Conservation (phyloP, 495 filamentous ascomycete genomes). For the Trypethelium eluteriae region DNA sequence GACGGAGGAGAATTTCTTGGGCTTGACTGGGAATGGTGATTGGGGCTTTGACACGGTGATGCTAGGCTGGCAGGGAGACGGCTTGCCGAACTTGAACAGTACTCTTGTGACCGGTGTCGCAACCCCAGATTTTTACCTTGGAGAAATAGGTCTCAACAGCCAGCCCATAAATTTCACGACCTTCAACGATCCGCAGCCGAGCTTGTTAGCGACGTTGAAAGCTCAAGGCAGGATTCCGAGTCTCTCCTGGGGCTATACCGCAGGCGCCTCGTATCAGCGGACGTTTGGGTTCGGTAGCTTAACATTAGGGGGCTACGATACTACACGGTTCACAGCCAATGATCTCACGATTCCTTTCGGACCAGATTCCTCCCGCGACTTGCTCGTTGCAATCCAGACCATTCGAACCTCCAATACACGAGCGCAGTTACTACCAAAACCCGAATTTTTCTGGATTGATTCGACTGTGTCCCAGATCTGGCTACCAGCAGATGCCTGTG, state of each 20-base stretch:
- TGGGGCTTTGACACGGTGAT: conserved; percentile 48
- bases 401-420: conserved; percentile 25
- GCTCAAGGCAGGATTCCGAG: conserved; percentile 23
- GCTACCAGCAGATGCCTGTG: conserved; percentile 22
- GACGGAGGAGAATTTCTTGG: conserved; percentile 31
- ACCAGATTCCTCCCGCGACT: conserved; percentile 42
- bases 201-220: conserved; percentile 33
- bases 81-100: conserved; percentile 41
- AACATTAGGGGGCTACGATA: conserved; percentile 58
- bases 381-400: conserved; percentile 50
- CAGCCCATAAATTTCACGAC: conserved; percentile 44
- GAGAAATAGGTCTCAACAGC: conserved; percentile 47
- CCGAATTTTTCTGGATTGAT: conserved; percentile 38
- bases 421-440: conserved; percentile 16
- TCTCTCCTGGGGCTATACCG: conserved; percentile 30
- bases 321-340: conserved; percentile 49
- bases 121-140: conserved; percentile 45
- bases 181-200: conserved; percentile 41
- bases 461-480: conserved; percentile 29
- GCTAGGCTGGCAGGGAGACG: conserved; percentile 39
- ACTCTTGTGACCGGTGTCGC: conserved; percentile 42
- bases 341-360: conserved; percentile 48
- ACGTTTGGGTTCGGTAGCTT: conserved; percentile 43
- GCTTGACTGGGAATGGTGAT: conserved; percentile 34
- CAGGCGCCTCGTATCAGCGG: conserved; percentile 27